Conservation (phyloP, 805 yeast genomes). For the Candida boleticola region DNA sequence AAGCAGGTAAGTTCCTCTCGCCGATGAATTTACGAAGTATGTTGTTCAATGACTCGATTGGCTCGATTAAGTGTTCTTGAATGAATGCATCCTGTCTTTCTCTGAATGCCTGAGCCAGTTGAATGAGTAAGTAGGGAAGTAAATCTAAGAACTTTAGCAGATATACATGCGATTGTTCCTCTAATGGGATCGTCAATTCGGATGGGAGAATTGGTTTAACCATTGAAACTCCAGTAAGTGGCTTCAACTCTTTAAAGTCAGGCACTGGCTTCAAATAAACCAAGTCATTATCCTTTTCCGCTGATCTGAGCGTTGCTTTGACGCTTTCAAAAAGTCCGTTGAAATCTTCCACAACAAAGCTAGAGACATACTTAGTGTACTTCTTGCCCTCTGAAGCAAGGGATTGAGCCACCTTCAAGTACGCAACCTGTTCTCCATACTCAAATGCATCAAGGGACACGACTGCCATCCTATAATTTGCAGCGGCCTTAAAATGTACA, state of each 20-base stretch:
- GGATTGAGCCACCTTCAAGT: constrained; percentile 43
- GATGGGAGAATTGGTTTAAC: constrained; percentile 42
- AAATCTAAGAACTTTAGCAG: constrained; percentile 53
- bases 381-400: constrained; percentile 21
- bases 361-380: constrained; percentile 40
- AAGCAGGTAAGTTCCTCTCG: constrained; percentile 55
- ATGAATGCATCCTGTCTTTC: constrained; percentile 63
- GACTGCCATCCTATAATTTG: constrained; percentile 61
- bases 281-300: constrained; percentile 79
- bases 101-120: constrained; percentile 62
- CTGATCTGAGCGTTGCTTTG: constrained; percentile 42
- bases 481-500: constrained; percentile 68
- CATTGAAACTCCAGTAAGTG: constrained; percentile 50
- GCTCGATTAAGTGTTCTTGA: constrained; percentile 40
- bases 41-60: constrained; percentile 47
- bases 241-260: constrained; percentile 30
- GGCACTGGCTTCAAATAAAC: constrained; percentile 74
- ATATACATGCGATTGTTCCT: constrained; percentile 12
- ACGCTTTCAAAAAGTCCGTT: constrained; percentile 48
- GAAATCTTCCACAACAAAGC: constrained; percentile 49
- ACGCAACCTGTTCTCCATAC: constrained; percentile 72
- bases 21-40: constrained; percentile 44
- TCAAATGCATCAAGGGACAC: constrained; percentile 45
- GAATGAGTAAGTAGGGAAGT: constrained; percentile 65
- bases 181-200: not conserved